Base-by-base conservation (phyloP, 345 rosid genomes). In the Xanthoceras sorbifolium region DNA sequence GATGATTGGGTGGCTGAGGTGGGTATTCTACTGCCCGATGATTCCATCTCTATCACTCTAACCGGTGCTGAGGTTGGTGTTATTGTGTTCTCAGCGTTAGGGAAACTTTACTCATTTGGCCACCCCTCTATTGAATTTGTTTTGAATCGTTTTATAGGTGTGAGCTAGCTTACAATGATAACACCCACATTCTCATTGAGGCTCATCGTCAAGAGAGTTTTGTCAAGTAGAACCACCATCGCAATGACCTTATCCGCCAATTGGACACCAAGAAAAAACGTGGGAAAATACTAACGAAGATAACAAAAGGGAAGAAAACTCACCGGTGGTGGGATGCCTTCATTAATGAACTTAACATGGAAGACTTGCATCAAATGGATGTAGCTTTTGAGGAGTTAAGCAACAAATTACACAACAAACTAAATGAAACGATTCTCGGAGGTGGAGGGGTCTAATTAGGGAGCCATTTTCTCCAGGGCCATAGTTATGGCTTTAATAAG, bases 101-200 rank as follows among this genome's bases (percentile, higher is more conserved):
- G 87, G 26, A 85, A 71, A 55, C 75, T 86, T 0, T 86, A 66
- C 36, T 50, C 85, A 1, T 86, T 79, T 42, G 82, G 79, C 9
- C 75, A 81, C 74, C 88, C 89, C 1, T 86, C 86, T 8, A 22
- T 80, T 5, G 79, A 78, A 5, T 29, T 44, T 0, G 59, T 77
- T 12, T 63, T 70, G 8, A 73, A 38, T 1, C 78, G 80, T 22
- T 77, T 76, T 31, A 50, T 82, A 3, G 62, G 77, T 2, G 26
- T n/a, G 2, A 70, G 28, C 28, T 25, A 66, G 0, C 25, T 55
- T 12, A 20, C 61, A 28, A 38, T 18, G 65, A 71, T 29, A 31
- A 38, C 11, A 60, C 77, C 0, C 40, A 12, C 20, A 63, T 80
- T 14, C 76, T 83, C 1, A 69, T 83, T 0, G 88, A 81, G 81